Percentiles rank a stretch among this genome's conserved stretches.
Conservation (phyloP, 129 eudicot species). For the Dittrichia graveolens region DNA sequence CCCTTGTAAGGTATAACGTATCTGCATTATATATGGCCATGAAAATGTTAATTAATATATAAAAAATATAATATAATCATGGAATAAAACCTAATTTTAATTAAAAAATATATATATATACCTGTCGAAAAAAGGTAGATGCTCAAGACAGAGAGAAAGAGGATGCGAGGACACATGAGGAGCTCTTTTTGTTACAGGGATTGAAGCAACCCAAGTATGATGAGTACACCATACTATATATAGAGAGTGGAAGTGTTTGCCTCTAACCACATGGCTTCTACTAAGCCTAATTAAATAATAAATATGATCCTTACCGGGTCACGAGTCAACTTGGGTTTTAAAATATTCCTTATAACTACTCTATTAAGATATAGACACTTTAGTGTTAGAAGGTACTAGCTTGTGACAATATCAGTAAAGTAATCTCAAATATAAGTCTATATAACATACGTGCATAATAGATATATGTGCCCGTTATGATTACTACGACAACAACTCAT, state of each 20-base stretch:
- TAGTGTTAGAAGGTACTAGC: too few species aligned
- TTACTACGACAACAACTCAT: too few species aligned
- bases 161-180: conserved; percentile 29
- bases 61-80: background rate
- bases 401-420: too few species aligned
- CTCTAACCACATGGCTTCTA: too few species aligned
- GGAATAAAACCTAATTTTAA: background rate
- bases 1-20: conserved; percentile 2
- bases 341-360: too few species aligned
- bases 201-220: background rate
- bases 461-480: too few species aligned
- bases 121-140: conserved; percentile 18
- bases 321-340: too few species aligned
- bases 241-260: background rate
- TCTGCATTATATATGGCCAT: background rate
- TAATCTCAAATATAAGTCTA: too few species aligned
- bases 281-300: too few species aligned
- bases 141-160: conserved; percentile 21
- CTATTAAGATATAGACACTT: too few species aligned
- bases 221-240: background rate
- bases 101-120: conserved; percentile 1
- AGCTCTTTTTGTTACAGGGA: conserved; percentile 9
- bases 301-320: too few species aligned
- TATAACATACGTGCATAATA: too few species aligned
- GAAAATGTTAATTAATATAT: background rate